These are phyloP conservation scores for Aureobasidium subglaciale DNA, from an alignment of 2,329 filamentous ascomycete genomes.

Conservation along the genomic window DNA sequence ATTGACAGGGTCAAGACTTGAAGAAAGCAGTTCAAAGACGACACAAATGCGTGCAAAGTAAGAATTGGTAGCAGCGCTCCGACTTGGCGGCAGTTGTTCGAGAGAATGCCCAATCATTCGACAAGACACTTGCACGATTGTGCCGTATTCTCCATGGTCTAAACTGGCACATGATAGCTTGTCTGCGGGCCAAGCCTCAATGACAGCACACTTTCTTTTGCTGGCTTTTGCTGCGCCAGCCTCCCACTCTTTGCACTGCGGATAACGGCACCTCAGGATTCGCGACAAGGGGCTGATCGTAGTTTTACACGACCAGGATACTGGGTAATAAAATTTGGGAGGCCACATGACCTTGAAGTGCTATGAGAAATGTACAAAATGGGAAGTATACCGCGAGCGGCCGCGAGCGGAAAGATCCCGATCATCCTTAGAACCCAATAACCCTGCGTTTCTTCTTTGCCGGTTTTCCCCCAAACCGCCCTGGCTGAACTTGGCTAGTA, in stretches of 20 bases:
- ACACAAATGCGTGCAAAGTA: not conserved
- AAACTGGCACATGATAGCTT: not conserved
- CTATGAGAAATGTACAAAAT: not conserved
- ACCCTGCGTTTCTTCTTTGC: conserved; percentile 39
- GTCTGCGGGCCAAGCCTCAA: conserved; percentile 9
- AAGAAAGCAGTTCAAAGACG: conserved; percentile 1
- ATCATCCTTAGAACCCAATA: conserved; percentile 27
- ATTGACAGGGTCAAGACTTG: not conserved
- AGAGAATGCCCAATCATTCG: conserved; percentile 6
- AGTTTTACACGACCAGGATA: not conserved
- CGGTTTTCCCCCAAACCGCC: conserved; percentile 29
- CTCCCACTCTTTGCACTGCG: not conserved
- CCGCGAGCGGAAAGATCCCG: not conserved
- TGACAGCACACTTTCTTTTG: conserved; percentile 5
- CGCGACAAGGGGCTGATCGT: not conserved
- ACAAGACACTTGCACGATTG: not conserved
- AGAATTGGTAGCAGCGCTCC: not conserved
- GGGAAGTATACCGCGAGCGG: conserved; percentile 7
- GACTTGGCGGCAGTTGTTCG: not conserved
- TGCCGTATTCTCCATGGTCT: not conserved
- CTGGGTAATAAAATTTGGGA: not conserved
- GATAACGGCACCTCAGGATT: conserved; percentile 5
- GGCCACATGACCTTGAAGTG: not conserved
- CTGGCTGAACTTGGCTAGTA: conserved; percentile 29
- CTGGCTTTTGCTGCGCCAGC: not conserved